These are phyloP conservation scores for Pleurotus djamor DNA, from an alignment of 768 basidiomycete species.

Conservation along the genomic window DNA sequence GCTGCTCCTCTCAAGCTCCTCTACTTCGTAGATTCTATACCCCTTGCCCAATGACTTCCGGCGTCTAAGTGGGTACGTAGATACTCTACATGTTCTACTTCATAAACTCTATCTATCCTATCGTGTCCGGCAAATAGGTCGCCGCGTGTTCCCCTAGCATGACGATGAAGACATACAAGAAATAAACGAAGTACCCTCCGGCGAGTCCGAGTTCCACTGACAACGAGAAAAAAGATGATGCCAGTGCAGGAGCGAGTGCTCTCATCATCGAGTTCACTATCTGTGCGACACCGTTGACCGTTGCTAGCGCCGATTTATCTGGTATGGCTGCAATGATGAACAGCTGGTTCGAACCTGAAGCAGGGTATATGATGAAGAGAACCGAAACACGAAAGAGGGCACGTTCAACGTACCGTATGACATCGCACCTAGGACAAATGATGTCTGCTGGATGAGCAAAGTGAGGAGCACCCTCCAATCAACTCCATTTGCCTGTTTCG, in stretches of 20 bases:
- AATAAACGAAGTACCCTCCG: constrained; percentile 44
- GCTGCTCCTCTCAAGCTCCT: too few species aligned
- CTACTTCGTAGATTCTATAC: too few species aligned
- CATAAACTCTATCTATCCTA: neutral
- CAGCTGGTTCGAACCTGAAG: constrained; percentile 45
- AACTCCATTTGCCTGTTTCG: constrained; percentile 27
- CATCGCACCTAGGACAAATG: constrained; percentile 22
- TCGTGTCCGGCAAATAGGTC: neutral
- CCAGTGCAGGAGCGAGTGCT: constrained; percentile 48
- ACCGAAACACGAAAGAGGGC: neutral
- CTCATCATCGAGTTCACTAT: constrained; percentile 46
- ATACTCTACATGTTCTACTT: neutral
- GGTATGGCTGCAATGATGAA: constrained; percentile 41
- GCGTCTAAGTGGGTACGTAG: too few species aligned
- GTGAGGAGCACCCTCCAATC: constrained; percentile 27
- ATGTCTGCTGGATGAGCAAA: constrained; percentile 28
- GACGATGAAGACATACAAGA: constrained; percentile 21
- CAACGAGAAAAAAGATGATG: constrained; percentile 56
- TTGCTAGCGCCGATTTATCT: constrained; percentile 39
- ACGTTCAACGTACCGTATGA: constrained; percentile 30
- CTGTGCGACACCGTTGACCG: constrained; percentile 56
- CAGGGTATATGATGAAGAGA: constrained; percentile 3
- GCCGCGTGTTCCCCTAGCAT: neutral
- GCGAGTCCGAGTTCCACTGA: constrained; percentile 41
- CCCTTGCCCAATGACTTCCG: too few species aligned